These are phyloP conservation scores for Pichia eremophila DNA, from an alignment of 805 yeast species.

Conservation along the genomic window DNA sequence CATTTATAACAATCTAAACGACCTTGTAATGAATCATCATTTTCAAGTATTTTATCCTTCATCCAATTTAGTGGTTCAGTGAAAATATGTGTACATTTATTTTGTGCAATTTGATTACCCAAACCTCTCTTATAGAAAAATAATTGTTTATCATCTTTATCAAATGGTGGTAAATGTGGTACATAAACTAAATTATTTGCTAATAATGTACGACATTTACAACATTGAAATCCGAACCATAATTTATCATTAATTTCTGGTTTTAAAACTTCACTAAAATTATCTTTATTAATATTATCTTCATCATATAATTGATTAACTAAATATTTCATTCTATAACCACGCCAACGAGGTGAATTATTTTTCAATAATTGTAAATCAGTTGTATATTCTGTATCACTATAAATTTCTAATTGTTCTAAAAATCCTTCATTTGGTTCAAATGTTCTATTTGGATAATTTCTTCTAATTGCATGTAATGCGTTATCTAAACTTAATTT, in stretches of 20 bases:
- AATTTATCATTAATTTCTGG: conserved; percentile 15
- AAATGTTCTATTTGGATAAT: conserved; percentile 36
- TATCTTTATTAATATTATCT: conserved; percentile 9
- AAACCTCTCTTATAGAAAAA: conserved; percentile 54
- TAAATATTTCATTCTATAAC: conserved; percentile 12
- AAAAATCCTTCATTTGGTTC: conserved; percentile 69
- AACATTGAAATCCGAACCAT: conserved; percentile 50
- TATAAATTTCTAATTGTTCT: conserved; percentile 61
- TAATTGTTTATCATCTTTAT: conserved; percentile 52
- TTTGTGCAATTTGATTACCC: conserved; percentile 46
- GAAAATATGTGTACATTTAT: conserved; percentile 73
- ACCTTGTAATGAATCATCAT: conserved; percentile 58
- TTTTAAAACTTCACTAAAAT: not conserved
- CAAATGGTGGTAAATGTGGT: conserved; percentile 54
- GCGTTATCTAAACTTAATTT: conserved; percentile 53
- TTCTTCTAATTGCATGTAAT: conserved; percentile 64
- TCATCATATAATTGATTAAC: conserved; percentile 11
- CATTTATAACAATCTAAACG: conserved; percentile 82
- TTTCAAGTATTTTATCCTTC: conserved; percentile 32
- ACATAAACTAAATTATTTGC: conserved; percentile 58
- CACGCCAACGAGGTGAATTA: conserved; percentile 12
- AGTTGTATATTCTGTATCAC: conserved; percentile 32
- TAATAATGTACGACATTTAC: conserved; percentile 64
- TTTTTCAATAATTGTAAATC: conserved; percentile 20
- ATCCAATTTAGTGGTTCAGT: conserved; percentile 91